Evolutionary conservation across 2,329 filamentous ascomycete species (phyloP).

Genomic region (Fusarium circinatum): DNA sequence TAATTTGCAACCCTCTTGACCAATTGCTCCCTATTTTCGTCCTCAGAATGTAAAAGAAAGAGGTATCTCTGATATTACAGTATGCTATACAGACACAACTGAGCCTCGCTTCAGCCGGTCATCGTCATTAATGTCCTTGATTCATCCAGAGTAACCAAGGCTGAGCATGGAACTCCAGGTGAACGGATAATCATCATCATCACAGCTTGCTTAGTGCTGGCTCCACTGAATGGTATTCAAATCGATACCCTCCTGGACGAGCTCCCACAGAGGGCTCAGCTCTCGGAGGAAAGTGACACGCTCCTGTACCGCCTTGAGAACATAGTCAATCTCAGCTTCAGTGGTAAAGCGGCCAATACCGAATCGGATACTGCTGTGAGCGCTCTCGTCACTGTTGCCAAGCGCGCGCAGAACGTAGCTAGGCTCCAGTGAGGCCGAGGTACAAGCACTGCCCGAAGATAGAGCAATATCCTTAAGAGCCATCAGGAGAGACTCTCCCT

Average conservation of each 20-base stretch:
- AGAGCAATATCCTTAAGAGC: constrained; percentile 97
- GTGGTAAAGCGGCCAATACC: constrained; percentile 98
- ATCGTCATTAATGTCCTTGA: constrained; percentile 21
- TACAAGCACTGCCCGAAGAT: constrained; percentile 96
- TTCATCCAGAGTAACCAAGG: not conserved
- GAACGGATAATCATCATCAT: constrained; percentile 7
- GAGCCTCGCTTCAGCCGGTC: constrained; percentile 32
- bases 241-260: constrained; percentile 96
- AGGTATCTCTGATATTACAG: constrained; percentile 49
- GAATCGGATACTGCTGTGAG: constrained; percentile 97
- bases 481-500: constrained; percentile 98
- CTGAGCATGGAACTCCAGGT: not conserved
- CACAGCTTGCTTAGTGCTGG: constrained; percentile 74
- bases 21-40: constrained; percentile 40
- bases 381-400: constrained; percentile 96
- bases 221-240: constrained; percentile 98
- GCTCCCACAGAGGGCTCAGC: constrained; percentile 94
- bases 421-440: constrained; percentile 94
- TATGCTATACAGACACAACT: constrained; percentile 48
- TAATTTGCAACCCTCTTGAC: constrained; percentile 26
- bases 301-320: constrained; percentile 91
- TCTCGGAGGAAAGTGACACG: constrained; percentile 93
- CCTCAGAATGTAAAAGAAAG: constrained; percentile 42
- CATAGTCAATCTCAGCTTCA: constrained; percentile 95
- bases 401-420: constrained; percentile 95